phyloP scores from a whole-genome alignment of 345 rosid species.

The Eucalyptus tenuipes region DNA sequence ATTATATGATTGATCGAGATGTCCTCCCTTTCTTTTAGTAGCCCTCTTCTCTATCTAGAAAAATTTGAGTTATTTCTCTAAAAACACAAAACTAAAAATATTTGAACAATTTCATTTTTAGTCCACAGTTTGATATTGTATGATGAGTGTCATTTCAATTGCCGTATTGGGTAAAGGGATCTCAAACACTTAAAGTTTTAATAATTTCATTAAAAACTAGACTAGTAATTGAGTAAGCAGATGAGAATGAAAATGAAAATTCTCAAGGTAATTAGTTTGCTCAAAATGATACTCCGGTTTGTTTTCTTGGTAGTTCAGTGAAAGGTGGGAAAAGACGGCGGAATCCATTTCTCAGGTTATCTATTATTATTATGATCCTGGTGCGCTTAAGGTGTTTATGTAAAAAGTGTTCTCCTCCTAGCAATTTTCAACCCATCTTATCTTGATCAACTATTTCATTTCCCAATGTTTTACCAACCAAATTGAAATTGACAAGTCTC shows the following conservation, averaged over 20 bases:
- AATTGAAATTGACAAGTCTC: not conserved
- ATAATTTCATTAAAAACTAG: not conserved
- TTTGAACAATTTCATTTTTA: not conserved
- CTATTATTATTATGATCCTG: not conserved
- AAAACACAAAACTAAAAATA: not conserved
- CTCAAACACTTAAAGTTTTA: not conserved
- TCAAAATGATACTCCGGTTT: not conserved
- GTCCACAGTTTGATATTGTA: not conserved
- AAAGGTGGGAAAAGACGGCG: fast-evolving
- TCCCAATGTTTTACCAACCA: not conserved
- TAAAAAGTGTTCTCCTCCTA: not conserved
- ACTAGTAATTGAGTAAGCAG: not conserved
- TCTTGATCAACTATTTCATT: not conserved
- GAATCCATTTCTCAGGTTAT: not conserved
- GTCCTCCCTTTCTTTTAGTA: not conserved
- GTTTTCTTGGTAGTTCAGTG: not conserved
- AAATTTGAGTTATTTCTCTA: not conserved
- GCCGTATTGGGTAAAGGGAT: not conserved
- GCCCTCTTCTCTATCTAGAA: not conserved
- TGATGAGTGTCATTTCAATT: not conserved
- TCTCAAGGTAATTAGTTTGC: not conserved
- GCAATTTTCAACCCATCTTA: not conserved
- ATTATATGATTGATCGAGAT: not conserved
- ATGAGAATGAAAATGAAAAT: not conserved
- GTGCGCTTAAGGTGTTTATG: not conserved